Evolutionary conservation across 1,284 basidiomycete species (phyloP).

Genomic region (Neotropicomus parvogracilis): DNA sequence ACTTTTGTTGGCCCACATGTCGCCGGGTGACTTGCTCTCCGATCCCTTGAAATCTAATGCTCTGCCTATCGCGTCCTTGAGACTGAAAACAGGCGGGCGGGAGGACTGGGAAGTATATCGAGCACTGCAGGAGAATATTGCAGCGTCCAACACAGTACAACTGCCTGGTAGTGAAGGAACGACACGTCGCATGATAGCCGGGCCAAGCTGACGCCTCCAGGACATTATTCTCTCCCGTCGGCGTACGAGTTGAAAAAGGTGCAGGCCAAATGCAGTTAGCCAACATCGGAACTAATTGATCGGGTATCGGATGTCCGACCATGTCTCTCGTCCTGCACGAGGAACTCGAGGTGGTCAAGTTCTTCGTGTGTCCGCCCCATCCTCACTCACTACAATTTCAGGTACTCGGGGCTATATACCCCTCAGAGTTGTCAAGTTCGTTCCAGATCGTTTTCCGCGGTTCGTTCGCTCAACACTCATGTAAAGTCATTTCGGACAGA

Average conservation of each 20-base stretch:
- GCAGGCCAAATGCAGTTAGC: conserved; percentile 19
- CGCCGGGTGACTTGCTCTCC: conserved; percentile 26
- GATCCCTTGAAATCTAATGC: conserved; percentile 18
- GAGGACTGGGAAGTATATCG: conserved; percentile 12
- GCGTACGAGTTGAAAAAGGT: conserved; percentile 10
- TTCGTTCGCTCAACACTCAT: conserved; percentile 47
- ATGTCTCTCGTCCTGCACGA: conserved; percentile 71
- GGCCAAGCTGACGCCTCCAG: conserved; percentile 21
- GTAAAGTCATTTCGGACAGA: conserved; percentile 79
- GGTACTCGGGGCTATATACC: conserved; percentile 95
- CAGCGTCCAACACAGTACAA: neutral
- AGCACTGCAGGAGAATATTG: conserved; percentile 4
- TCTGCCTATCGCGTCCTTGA: conserved; percentile 18
- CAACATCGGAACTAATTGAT: conserved; percentile 22
- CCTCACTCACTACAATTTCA: conserved; percentile 34
- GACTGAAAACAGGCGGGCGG: conserved; percentile 3
- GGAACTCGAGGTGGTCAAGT: conserved; percentile 76
- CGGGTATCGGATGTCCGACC: conserved; percentile 26
- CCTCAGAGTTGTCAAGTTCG: conserved; percentile 89
- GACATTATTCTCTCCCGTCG: conserved; percentile 20
- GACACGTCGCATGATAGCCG: conserved; percentile 15
- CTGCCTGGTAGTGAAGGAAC: neutral
- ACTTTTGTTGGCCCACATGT: conserved; percentile 38
- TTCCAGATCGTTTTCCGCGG: conserved; percentile 32
- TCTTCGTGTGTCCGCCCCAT: conserved; percentile 3